Evolutionary conservation across 2,329 filamentous ascomycete genomes (phyloP), one percentile per base, ranked within the genome.

Genomic region (Pseudogymnoascus sp.): DNA sequence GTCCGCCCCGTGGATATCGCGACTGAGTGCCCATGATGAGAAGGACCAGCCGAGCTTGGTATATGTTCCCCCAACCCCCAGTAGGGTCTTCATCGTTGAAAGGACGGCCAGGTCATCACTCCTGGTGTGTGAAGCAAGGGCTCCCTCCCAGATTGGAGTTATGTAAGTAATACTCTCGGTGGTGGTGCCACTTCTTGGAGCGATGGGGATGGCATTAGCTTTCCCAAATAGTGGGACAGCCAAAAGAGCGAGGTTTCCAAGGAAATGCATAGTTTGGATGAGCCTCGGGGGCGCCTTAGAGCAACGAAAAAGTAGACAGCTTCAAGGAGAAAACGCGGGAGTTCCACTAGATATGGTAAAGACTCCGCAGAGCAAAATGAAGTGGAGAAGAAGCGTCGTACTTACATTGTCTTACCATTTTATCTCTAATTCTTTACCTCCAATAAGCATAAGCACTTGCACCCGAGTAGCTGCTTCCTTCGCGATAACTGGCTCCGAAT

Each of bases 11-110:
- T 43, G 39, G 12, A 64, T 65, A 58, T 65, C 64, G 6, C 64
- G 62, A 59, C 64, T 65, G 25, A 65, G 47, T 18, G 64, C 59
- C 64, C 64, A 65, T 2, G 64, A 65, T 0, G 64, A 65, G 34
- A 65, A 65, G 2, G 62, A 64, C 64, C 62, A 65, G 11, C 64
- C 64, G 4, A 65, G 61, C 30, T 62, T 62, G 3, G 64, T 65
- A 37, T 61, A 58, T 14, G 39, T 20, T n/a, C 62, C 62, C 18
- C 64, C 62, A 9, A 54, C 6, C 6, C 62, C 62, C 9, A 64
- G 25, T 22, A 37, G 41, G 12, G 14, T 58, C 32, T 59, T 65
- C 64, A 65, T 65, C 7, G 59, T 43, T 18, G 43, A 18, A 20
- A 65, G 59, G 2, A 65, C 61, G 12, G 60, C 59, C 12, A 64